Percentiles rank a stretch among this genome's conserved stretches.
These are phyloP conservation scores for Cephaloascus albidus DNA, from an alignment of 805 yeast species.

Conservation along the genomic window DNA sequence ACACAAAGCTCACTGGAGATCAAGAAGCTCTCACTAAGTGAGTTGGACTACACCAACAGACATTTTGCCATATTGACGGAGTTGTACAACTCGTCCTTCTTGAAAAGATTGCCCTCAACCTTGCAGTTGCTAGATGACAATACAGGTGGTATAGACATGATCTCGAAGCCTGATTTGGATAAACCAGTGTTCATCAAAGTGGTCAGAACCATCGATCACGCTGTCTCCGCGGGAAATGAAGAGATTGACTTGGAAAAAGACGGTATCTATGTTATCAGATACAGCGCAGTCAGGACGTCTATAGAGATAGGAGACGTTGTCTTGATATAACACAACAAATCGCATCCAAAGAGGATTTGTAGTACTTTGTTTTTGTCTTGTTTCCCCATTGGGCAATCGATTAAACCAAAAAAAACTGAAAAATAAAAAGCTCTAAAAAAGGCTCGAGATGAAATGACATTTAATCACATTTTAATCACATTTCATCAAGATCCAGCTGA, in stretches of 20 bases:
- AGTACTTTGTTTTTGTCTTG: too few species aligned
- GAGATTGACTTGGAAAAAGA: constrained; percentile 47
- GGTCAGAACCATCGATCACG: constrained; percentile 21
- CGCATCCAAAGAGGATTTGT: too few species aligned
- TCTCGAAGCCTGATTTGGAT: constrained; percentile 67
- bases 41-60: constrained; percentile 53
- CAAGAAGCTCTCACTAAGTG: constrained; percentile 45
- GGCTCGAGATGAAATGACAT: too few species aligned
- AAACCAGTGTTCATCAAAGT: constrained; percentile 71
- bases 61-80: constrained; percentile 59
- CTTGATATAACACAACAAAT: constrained; percentile 32
- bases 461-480: too few species aligned
- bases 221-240: constrained; percentile 39
- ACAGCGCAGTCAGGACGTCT: constrained; percentile 37
- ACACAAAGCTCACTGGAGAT: constrained; percentile 29
- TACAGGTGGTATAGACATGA: constrained; percentile 62
- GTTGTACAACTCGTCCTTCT: constrained; percentile 59
- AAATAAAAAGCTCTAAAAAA: too few species aligned
- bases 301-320: constrained; percentile 30
- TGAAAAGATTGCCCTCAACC: constrained; percentile 56
- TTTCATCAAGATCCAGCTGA: too few species aligned
- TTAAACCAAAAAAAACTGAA: too few species aligned
- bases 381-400: too few species aligned
- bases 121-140: constrained; percentile 72
- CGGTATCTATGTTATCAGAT: constrained; percentile 72